These are phyloP conservation scores for Fusarium luffae DNA, from an alignment of 2,329 filamentous ascomycete species.

Conservation along the genomic window DNA sequence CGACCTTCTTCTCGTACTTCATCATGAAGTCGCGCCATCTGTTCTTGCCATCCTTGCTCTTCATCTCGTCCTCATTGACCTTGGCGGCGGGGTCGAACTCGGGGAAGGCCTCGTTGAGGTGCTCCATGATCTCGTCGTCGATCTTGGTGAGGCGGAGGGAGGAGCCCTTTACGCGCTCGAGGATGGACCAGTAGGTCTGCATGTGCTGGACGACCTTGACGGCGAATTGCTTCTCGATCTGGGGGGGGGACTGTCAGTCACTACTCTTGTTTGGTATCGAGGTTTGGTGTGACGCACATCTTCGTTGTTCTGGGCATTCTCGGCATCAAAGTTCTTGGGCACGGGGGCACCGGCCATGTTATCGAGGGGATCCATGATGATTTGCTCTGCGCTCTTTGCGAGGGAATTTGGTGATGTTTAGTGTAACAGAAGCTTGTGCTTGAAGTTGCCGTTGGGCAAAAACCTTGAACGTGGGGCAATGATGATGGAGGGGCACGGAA, in stretches of 20 bases:
- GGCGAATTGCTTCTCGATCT: constrained; percentile 99
- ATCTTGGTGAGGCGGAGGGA: constrained; percentile 89
- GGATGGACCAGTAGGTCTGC: constrained; percentile 95
- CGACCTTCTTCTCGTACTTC: constrained; percentile 91
- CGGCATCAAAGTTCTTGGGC: constrained; percentile 69
- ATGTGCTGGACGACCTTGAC: constrained; percentile 98
- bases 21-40: constrained; percentile 95
- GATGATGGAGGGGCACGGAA: constrained; percentile 45
- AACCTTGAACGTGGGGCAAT: constrained; percentile 47
- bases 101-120: constrained; percentile 88
- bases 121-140: constrained; percentile 93
- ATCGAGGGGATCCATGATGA: constrained; percentile 53
- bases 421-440: constrained; percentile 10
- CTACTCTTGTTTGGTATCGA: constrained; percentile 7
- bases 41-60: constrained; percentile 95
- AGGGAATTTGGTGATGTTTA: background rate
- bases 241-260: background rate
- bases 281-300: constrained; percentile 57
- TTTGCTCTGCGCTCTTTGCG: background rate
- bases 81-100: constrained; percentile 87
- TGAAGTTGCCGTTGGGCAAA: constrained; percentile 38
- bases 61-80: constrained; percentile 94
- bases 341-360: constrained; percentile 52
- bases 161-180: constrained; percentile 91
- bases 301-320: constrained; percentile 66